Evolutionary conservation across 805 yeast genomes (phyloP).

Genomic region (Starmerella lactis-condensi): DNA sequence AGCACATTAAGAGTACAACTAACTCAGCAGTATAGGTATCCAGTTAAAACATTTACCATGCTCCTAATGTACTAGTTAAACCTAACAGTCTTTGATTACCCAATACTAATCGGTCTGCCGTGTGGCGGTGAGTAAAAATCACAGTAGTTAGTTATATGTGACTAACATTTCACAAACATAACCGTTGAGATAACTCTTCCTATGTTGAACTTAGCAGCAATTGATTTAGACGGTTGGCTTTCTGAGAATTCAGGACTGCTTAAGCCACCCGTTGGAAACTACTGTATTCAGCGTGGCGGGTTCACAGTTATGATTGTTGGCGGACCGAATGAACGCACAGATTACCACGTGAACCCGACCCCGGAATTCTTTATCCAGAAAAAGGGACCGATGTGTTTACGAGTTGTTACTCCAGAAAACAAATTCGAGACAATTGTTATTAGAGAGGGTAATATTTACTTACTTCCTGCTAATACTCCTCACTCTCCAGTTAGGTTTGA

Average conservation of each 20-base stretch:
- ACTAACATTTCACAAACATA: too few species aligned
- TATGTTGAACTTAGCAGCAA: too few species aligned
- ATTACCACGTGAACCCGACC: constrained; percentile 81
- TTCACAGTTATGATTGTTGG: constrained; percentile 91
- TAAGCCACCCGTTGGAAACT: constrained; percentile 86
- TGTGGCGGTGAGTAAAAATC: too few species aligned
- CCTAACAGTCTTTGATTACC: too few species aligned
- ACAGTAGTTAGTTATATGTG: too few species aligned
- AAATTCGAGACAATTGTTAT: constrained; percentile 57
- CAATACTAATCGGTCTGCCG: too few species aligned
- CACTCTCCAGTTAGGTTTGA: constrained; percentile 80
- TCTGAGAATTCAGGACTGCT: constrained; percentile 53
- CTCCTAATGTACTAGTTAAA: too few species aligned
- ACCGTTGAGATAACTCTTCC: too few species aligned
- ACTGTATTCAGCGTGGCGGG: constrained; percentile 77
- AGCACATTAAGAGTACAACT: too few species aligned
- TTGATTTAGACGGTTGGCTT: constrained; percentile 67
- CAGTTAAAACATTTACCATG: too few species aligned
- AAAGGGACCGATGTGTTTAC: constrained; percentile 69
- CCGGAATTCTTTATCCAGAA: constrained; percentile 86
- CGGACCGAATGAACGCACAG: constrained; percentile 87
- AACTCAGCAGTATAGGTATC: too few species aligned
- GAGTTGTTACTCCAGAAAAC: constrained; percentile 57
- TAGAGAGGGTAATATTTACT: constrained; percentile 71
- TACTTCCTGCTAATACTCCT: constrained; percentile 69